phyloP scores from a whole-genome alignment of 352 stramenopile genomes.

The Pythium brachiatum region DNA sequence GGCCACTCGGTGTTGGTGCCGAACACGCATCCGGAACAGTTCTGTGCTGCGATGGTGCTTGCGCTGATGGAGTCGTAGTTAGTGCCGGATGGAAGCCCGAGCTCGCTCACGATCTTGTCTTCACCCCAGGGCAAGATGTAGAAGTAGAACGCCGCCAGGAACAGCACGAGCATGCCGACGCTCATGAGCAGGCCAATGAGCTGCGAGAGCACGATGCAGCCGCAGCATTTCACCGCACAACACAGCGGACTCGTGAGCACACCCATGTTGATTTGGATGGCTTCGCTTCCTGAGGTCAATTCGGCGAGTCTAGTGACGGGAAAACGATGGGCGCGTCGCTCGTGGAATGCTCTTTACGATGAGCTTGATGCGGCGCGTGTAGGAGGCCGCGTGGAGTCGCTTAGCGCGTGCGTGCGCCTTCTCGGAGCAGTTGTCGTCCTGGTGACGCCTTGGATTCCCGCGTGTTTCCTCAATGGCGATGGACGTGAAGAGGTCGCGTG shows the following conservation, averaged over 20 bases:
- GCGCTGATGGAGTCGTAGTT: slow-evolving; percentile 50
- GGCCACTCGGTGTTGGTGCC: slow-evolving; percentile 83
- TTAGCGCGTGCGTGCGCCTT: background rate
- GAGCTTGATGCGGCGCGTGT: background rate
- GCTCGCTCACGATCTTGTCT: slow-evolving; percentile 56
- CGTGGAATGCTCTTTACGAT: background rate
- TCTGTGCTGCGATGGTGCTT: slow-evolving; percentile 53
- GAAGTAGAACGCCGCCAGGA: slow-evolving; percentile 66
- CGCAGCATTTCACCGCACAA: slow-evolving; percentile 69
- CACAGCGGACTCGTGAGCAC: slow-evolving; percentile 45
- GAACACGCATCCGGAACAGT: slow-evolving; percentile 82
- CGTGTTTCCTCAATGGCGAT: slow-evolving; percentile 18
- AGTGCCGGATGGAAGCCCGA: slow-evolving; percentile 44
- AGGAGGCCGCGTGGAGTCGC: background rate
- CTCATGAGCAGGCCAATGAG: slow-evolving; percentile 61
- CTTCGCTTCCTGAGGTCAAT: background rate
- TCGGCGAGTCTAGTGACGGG: background rate
- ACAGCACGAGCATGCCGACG: slow-evolving; percentile 44
- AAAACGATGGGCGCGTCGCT: background rate
- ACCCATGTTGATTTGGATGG: slow-evolving; percentile 15
- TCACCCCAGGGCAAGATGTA: slow-evolving; percentile 76
- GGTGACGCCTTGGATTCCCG: background rate
- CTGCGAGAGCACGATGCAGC: slow-evolving; percentile 71
- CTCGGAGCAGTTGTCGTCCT: background rate
- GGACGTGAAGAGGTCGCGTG: background rate